These are phyloP conservation scores for Alternaria arborescens DNA, from an alignment of 2,329 filamentous ascomycete species.

Conservation along the genomic window DNA sequence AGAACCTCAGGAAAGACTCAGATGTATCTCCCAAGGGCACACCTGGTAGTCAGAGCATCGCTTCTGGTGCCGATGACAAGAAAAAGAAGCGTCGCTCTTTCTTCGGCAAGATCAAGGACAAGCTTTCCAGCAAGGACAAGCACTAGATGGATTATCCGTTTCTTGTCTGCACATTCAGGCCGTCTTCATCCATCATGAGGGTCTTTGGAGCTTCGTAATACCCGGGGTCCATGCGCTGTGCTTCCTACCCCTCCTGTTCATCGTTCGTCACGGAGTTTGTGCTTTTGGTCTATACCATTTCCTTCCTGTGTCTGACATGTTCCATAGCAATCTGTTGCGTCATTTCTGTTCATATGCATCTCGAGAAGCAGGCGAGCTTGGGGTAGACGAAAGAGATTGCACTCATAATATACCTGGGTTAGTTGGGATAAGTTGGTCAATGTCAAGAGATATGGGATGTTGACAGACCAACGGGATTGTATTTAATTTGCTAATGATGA, in stretches of 20 bases:
- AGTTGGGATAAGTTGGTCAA: conserved; percentile 6
- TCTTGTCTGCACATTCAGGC: conserved; percentile 23
- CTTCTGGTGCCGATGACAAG: conserved; percentile 47
- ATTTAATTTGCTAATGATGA: conserved; percentile 45
- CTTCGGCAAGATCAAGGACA: conserved; percentile 61
- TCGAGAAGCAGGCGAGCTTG: conserved; percentile 4
- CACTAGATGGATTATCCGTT: conserved; percentile 25
- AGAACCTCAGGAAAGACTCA: conserved; percentile 35
- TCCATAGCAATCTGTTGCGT: conserved; percentile 30
- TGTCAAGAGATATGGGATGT: conserved; percentile 11
- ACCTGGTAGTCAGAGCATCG: conserved; percentile 50
- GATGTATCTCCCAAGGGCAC: conserved; percentile 48
- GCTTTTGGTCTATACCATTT: conserved; percentile 49
- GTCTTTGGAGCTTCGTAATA: conserved; percentile 33
- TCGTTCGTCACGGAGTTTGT: conserved; percentile 38
- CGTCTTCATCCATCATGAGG: conserved; percentile 9
- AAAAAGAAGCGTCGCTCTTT: conserved; percentile 59
- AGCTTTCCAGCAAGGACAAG: conserved; percentile 50
- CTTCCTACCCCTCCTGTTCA: conserved; percentile 36
- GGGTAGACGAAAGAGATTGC: conserved; percentile 15
- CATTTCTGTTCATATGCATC: conserved; percentile 25
- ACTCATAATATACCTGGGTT: conserved; percentile 18
- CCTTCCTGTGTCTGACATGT: conserved; percentile 30
- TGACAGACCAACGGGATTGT: conserved; percentile 21
- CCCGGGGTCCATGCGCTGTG: conserved; percentile 29